Evolutionary conservation across 225 moss, liverwort and hornwort genomes (phyloP).

Genomic region (Rhytidiadelphus loreus): DNA sequence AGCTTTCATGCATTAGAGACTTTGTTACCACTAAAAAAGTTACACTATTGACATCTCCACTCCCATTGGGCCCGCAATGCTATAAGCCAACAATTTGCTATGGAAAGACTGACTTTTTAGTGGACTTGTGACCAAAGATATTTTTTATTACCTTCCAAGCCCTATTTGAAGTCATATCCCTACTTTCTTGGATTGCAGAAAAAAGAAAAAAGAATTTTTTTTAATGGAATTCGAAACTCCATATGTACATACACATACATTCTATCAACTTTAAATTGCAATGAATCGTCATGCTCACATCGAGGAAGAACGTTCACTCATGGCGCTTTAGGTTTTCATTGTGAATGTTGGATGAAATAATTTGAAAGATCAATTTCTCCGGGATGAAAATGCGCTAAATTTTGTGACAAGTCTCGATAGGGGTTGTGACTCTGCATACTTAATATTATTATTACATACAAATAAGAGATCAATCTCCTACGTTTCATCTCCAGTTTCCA

Average conservation of each 20-base stretch:
- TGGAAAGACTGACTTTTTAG: rapidly evolving
- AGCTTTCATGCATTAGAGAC: background rate
- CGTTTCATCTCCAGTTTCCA: no score
- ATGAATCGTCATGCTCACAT: background rate
- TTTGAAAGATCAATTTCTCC: background rate
- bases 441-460: background rate
- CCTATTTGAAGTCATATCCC: background rate
- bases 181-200: background rate
- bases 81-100: rapidly evolving
- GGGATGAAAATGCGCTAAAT: rapidly evolving
- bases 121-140: background rate
- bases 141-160: background rate
- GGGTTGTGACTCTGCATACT: background rate
- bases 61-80: rapidly evolving
- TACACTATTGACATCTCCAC: background rate
- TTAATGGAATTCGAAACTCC: background rate
- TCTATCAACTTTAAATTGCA: background rate
- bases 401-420: no score
- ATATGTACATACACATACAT: no score
- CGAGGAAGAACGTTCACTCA: background rate
- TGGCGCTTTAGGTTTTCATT: background rate
- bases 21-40: background rate
- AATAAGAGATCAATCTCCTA: no score
- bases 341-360: background rate
- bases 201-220: background rate